Percentiles rank a stretch among this genome's conserved stretches.
Evolutionary conservation across 2,329 filamentous ascomycete genomes (phyloP).

Genomic region (Xylaria sp.): DNA sequence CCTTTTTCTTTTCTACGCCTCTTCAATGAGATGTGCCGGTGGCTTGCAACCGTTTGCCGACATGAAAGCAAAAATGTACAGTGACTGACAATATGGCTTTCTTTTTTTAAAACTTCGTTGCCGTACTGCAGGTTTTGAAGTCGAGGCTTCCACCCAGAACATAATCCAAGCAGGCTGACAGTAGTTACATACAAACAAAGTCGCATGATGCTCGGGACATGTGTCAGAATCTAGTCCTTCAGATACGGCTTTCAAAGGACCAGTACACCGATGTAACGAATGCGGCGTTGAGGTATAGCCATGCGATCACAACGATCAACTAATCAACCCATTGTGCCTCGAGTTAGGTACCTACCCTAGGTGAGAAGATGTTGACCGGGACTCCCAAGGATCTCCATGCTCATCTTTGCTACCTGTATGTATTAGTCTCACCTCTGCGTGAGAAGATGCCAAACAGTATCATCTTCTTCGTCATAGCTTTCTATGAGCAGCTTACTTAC

Average conservation of each 20-base stretch:
- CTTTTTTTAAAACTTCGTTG: not conserved
- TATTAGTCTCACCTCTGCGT: not conserved
- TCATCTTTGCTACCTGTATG: not conserved
- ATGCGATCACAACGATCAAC: not conserved
- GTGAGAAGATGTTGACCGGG: not conserved
- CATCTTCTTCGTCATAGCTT: not conserved
- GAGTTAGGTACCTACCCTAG: not conserved
- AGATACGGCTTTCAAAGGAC: not conserved
- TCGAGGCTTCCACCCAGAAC: not conserved
- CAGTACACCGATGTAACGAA: not conserved
- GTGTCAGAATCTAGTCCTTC: not conserved
- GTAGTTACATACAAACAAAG: not conserved
- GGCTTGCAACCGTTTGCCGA: not conserved
- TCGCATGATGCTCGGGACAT: not conserved
- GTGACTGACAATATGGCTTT: not conserved
- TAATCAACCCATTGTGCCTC: not conserved
- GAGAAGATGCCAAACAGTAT: not conserved
- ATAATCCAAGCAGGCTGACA: not conserved
- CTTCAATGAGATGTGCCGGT: conserved; percentile 8
- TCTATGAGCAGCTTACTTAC: not conserved
- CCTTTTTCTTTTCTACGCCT: conserved; percentile 11
- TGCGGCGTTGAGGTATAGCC: not conserved
- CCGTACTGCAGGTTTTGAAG: not conserved
- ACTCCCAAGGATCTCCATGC: not conserved
- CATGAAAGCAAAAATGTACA: not conserved